phyloP scores from a whole-genome alignment of 495 filamentous ascomycete genomes.

The Neurospora sp. region DNA sequence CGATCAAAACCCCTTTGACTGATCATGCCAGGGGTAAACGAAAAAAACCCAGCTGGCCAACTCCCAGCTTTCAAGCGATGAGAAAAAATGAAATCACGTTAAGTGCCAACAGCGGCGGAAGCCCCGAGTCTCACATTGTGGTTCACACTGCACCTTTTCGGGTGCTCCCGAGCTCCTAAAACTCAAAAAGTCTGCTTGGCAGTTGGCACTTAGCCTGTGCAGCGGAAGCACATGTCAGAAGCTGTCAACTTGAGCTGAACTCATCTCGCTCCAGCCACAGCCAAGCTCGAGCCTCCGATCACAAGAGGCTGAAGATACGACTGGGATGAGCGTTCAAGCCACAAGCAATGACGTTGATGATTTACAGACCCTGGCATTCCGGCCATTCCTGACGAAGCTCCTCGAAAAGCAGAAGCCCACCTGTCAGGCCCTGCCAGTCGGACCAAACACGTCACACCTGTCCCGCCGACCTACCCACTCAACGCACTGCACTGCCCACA shows the following conservation, averaged over 20 bases:
- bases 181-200: neutral
- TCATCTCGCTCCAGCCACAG: neutral
- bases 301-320: neutral
- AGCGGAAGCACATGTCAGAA: neutral
- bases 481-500: neutral
- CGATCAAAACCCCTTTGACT: neutral
- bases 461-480: neutral
- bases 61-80: neutral
- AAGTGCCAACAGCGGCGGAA: neutral
- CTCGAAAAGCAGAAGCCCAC: constrained; percentile 9
- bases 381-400: neutral
- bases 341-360: constrained; percentile 2
- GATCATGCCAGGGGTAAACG: neutral
- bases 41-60: neutral
- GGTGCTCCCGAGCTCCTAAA: neutral
- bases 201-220: neutral
- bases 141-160: neutral
- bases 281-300: neutral
- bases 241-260: neutral
- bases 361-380: neutral
- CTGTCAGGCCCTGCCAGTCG: neutral
- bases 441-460: constrained; percentile 24
- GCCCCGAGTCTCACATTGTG: neutral
- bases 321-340: neutral
- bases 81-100: neutral